Percentiles rank a stretch among this genome's conserved stretches.
Conservation (phyloP, 371 early-diverging fungal species). For the Smittium culicis region DNA sequence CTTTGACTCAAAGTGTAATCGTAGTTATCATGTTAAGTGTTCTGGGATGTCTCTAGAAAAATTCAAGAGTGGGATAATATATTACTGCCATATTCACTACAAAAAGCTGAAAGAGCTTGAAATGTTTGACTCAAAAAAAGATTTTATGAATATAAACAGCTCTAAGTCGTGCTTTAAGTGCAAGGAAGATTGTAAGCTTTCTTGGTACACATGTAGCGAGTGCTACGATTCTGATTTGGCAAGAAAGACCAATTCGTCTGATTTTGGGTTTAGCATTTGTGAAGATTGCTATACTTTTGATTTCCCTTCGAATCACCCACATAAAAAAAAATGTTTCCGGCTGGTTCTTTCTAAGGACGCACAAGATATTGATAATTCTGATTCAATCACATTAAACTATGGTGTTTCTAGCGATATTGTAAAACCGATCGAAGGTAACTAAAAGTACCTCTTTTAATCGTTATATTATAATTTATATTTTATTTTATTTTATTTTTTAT, state of each 20-base stretch:
- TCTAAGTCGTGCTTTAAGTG: neutral
- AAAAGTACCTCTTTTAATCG: too few relatives aligned
- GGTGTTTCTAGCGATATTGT: too few relatives aligned
- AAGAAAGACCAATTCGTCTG: neutral
- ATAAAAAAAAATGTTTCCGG: constrained; percentile 5
- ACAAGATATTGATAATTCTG: too few relatives aligned
- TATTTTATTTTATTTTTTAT: too few relatives aligned
- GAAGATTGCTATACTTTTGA: constrained; percentile 8
- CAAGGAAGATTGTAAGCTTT: constrained; percentile 19
- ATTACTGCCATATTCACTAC: constrained; percentile 68
- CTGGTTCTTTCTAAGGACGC: neutral
- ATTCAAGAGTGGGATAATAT: constrained; percentile 65
- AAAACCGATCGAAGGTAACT: too few relatives aligned
- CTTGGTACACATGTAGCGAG: constrained; percentile 47
- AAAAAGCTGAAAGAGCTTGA: constrained; percentile 35
- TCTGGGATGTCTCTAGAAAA: constrained; percentile 52
- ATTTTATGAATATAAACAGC: neutral
- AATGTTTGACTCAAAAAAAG: neutral
- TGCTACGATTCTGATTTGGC: constrained; percentile 44
- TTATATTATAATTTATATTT: too few relatives aligned
- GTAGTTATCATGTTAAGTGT: constrained; percentile 71
- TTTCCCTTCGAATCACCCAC: constrained; percentile 8
- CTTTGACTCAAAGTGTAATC: constrained; percentile 66
- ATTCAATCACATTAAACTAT: too few relatives aligned
- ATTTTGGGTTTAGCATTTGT: constrained; percentile 5